These are phyloP conservation scores for Colletotrichum sp. DNA, from an alignment of 2,329 filamentous ascomycete species.

Conservation along the genomic window DNA sequence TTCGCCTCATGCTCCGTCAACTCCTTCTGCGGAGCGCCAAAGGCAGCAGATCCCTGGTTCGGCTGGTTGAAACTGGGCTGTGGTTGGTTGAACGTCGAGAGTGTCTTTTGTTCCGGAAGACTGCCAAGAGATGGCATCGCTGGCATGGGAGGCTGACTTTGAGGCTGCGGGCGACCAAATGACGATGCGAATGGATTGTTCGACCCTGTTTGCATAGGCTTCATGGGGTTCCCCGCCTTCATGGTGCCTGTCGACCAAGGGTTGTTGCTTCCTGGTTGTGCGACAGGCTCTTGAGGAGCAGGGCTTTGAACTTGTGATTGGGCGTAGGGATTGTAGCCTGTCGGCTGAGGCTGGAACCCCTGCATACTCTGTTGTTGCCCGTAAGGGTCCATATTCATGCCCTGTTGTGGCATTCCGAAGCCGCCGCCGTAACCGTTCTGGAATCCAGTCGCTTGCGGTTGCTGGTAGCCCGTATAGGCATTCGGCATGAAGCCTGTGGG, in stretches of 20 bases:
- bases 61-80: slow-evolving; percentile 40
- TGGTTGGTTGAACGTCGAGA: slow-evolving; percentile 60
- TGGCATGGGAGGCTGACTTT: slow-evolving; percentile 63
- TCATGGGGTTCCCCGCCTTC: slow-evolving; percentile 65
- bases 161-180: slow-evolving; percentile 66
- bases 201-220: slow-evolving; percentile 88
- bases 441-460: slow-evolving; percentile 53
- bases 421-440: slow-evolving; percentile 67
- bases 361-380: slow-evolving; percentile 54
- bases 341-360: slow-evolving; percentile 55
- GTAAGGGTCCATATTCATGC: slow-evolving; percentile 74
- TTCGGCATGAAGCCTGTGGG: slow-evolving; percentile 74
- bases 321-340: slow-evolving; percentile 60
- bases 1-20: slow-evolving; percentile 70
- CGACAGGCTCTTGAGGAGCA: slow-evolving; percentile 60
- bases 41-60: not conserved
- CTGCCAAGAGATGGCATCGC: slow-evolving; percentile 63
- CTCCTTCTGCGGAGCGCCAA: slow-evolving; percentile 52
- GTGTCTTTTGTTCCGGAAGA: slow-evolving; percentile 83
- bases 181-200: slow-evolving; percentile 94
- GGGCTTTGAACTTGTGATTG: slow-evolving; percentile 45
- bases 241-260: slow-evolving; percentile 78
- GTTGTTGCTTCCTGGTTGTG: slow-evolving; percentile 88
- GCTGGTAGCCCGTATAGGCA: slow-evolving; percentile 56
- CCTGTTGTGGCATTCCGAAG: slow-evolving; percentile 68